A percentile compares a stretch with the other conserved stretches of the same genome.
These are phyloP conservation scores for Camelina hispida DNA, from an alignment of 345 rosid species.

Conservation along the genomic window DNA sequence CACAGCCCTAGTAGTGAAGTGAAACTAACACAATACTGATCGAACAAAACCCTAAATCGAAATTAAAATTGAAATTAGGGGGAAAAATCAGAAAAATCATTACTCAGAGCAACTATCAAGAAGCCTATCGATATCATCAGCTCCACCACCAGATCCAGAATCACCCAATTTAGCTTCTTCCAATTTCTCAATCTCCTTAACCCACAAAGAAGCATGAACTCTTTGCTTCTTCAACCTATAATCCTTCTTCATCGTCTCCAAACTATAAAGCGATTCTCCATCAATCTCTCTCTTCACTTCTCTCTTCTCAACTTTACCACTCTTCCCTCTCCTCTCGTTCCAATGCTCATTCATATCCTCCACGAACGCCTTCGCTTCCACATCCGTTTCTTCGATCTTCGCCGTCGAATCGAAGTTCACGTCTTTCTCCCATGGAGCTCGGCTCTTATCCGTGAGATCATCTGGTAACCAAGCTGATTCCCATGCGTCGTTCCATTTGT, in stretches of 20 bases:
- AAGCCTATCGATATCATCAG: constrained; percentile 80
- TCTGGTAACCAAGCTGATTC: constrained; percentile 93
- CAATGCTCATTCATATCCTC: constrained; percentile 94
- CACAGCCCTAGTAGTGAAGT: constrained; percentile 9
- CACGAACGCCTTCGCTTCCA: constrained; percentile 85
- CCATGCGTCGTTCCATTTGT: constrained; percentile 95
- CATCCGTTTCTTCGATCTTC: constrained; percentile 55
- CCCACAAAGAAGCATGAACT: constrained; percentile 86
- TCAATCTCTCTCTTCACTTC: constrained; percentile 27
- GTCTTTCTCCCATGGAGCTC: constrained; percentile 86
- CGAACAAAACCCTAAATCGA: constrained; percentile 19
- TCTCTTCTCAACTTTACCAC: constrained; percentile 42
- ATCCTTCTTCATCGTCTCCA: constrained; percentile 89
- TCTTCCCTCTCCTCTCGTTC: constrained; percentile 65
- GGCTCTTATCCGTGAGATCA: constrained; percentile 56
- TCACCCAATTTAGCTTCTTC: constrained; percentile 76
- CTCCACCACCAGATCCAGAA: constrained; percentile 48
- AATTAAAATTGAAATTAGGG: not conserved
- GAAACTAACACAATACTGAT: not conserved
- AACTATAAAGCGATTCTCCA: constrained; percentile 63
- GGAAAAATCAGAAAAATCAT: constrained; percentile 31
- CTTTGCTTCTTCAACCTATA: constrained; percentile 94
- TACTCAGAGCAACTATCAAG: constrained; percentile 90
- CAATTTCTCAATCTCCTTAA: constrained; percentile 86
- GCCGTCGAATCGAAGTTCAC: constrained; percentile 60